A percentile compares a stretch with the other conserved stretches of the same genome.
phyloP scores from a whole-genome alignment of 2,329 filamentous ascomycete genomes.

The Torrubiella hemipterigena region DNA sequence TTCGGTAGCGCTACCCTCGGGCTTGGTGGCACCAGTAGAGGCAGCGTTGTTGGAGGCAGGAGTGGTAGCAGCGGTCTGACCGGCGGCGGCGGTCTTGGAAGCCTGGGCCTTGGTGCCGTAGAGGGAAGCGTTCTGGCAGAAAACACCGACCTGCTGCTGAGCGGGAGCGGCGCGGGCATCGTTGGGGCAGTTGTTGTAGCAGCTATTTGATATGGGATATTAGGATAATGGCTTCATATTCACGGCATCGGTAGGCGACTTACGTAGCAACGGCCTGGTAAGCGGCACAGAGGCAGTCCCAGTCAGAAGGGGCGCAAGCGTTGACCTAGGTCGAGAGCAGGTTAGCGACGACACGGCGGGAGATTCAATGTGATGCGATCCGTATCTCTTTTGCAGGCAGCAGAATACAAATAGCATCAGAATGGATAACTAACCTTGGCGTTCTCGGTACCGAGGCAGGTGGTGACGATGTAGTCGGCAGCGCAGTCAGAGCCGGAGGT shows the following conservation, averaged over 20 bases:
- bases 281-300: slow-evolving; percentile 32
- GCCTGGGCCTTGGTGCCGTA: slow-evolving; percentile 22
- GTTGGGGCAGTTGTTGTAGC: slow-evolving; percentile 46
- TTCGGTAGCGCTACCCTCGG: slow-evolving; percentile 9
- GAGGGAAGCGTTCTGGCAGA: slow-evolving; percentile 33
- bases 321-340: too few species aligned
- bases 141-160: slow-evolving; percentile 26
- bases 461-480: slow-evolving; percentile 34
- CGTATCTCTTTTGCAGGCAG: slow-evolving; percentile 2
- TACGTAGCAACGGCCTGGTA: slow-evolving; percentile 34
- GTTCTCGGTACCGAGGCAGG: slow-evolving; percentile 28
- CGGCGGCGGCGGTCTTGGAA: slow-evolving; percentile 11
- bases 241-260: slow-evolving; percentile 10
- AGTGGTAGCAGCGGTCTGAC: slow-evolving; percentile 11
- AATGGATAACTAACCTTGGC: slow-evolving; percentile 17
- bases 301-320: slow-evolving; percentile 27
- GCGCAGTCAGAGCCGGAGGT: slow-evolving; percentile 21
- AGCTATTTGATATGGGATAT: slow-evolving; percentile 18
- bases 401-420: neutral
- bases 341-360: too few species aligned
- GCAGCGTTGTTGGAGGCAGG: slow-evolving; percentile 9
- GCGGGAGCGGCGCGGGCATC: slow-evolving; percentile 24
- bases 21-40: slow-evolving; percentile 10
- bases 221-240: slow-evolving; percentile 5
- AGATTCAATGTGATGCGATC: too few species aligned